phyloP scores from a whole-genome alignment of 78 protist species.

The Speleostelium caveatum region DNA sequence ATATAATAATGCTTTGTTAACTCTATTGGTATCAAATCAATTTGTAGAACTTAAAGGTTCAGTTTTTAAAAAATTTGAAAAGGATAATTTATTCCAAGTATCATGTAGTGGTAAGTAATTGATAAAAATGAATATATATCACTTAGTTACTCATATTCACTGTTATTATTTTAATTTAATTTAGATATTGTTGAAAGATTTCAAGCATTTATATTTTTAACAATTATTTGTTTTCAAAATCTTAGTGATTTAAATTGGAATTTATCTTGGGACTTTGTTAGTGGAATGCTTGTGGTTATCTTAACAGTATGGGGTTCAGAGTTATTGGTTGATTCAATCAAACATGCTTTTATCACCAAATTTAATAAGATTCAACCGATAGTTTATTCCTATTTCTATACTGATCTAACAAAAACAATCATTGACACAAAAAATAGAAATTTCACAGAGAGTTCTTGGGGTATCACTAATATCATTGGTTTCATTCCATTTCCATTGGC shows the following conservation, averaged over 20 bases:
- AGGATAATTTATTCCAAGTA: slow-evolving; percentile 82
- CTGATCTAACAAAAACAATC: slow-evolving; percentile 1
- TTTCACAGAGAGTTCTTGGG: slow-evolving; percentile 59
- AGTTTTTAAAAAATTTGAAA: slow-evolving; percentile 89
- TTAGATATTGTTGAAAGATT: slow-evolving; percentile 91
- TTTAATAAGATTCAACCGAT: slow-evolving; percentile 73
- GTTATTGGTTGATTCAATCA: slow-evolving; percentile 87
- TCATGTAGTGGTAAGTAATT: slow-evolving; percentile 85
- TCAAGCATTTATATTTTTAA: slow-evolving; percentile 70
- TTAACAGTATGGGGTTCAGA: slow-evolving; percentile 73
- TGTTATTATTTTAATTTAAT: background rate
- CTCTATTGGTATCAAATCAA: slow-evolving; percentile 92
- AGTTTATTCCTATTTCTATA: slow-evolving; percentile 50
- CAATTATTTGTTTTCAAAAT: slow-evolving; percentile 70
- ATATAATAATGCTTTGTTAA: slow-evolving; percentile 82
- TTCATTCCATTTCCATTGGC: slow-evolving; percentile 83
- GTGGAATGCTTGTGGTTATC: background rate
- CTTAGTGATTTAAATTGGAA: slow-evolving; percentile 57
- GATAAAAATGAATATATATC: too few relatives aligned
- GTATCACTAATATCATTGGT: slow-evolving; percentile 66
- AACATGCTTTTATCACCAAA: slow-evolving; percentile 94
- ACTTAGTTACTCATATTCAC: background rate
- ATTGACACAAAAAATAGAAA: slow-evolving; percentile 33
- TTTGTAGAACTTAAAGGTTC: slow-evolving; percentile 91
- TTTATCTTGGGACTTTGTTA: background rate